Evolutionary conservation across 2,329 filamentous ascomycete genomes (phyloP).

Genomic region (Zalaria sp.): DNA sequence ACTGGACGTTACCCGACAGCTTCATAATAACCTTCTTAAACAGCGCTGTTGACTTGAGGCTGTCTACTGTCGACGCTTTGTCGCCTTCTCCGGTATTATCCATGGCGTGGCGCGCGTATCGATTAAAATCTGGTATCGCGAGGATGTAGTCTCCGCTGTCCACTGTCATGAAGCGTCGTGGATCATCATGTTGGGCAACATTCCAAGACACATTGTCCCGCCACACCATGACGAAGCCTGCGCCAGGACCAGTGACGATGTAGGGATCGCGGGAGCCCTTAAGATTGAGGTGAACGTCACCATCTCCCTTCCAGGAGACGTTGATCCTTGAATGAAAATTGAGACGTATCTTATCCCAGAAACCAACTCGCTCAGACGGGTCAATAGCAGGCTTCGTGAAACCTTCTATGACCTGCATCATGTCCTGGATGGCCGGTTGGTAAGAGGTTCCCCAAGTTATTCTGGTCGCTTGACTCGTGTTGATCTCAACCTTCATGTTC

Average conservation of each 20-base stretch:
- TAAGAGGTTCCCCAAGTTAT: slow-evolving; percentile 98
- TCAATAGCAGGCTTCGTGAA: slow-evolving; percentile 95
- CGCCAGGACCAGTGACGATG: slow-evolving; percentile 78
- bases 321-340: slow-evolving; percentile 86
- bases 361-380: slow-evolving; percentile 83
- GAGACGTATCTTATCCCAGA: slow-evolving; percentile 96
- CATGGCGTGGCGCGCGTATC: slow-evolving; percentile 59
- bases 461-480: slow-evolving; percentile 78
- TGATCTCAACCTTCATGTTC: slow-evolving; percentile 81
- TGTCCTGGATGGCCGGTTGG: slow-evolving; percentile 94
- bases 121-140: slow-evolving; percentile 84
- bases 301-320: slow-evolving; percentile 86
- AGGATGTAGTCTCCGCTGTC: slow-evolving; percentile 92
- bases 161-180: slow-evolving; percentile 86
- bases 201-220: slow-evolving; percentile 83
- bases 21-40: slow-evolving; percentile 99
- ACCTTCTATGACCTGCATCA: slow-evolving; percentile 98
- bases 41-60: slow-evolving; percentile 58
- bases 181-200: slow-evolving; percentile 72
- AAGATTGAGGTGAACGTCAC: slow-evolving; percentile 83
- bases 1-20: slow-evolving; percentile 87
- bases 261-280: slow-evolving; percentile 89
- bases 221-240: slow-evolving; percentile 98
- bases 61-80: slow-evolving; percentile 43
- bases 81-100: slow-evolving; percentile 39